Percentiles rank a stretch among this genome's conserved stretches.
Conservation (phyloP, 306 rosid species). For the Vigna mungo region DNA sequence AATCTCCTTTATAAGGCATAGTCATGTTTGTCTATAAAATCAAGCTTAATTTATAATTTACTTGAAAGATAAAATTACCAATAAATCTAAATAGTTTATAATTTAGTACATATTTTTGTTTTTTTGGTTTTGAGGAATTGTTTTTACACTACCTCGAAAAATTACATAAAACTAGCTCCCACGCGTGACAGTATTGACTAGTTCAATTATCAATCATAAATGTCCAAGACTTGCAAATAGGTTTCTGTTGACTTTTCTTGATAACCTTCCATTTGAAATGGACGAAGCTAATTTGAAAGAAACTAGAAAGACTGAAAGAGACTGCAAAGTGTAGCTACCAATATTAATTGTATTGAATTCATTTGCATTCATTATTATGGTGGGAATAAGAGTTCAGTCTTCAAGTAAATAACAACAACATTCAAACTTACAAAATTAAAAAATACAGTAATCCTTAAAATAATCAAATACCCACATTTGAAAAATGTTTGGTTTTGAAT, state of each 20-base stretch:
- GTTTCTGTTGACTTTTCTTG: slow-evolving; percentile 24
- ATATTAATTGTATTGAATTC: neutral
- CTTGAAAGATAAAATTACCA: neutral
- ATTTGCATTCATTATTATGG: neutral
- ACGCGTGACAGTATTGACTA: no score
- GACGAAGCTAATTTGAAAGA: neutral
- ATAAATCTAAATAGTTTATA: no score
- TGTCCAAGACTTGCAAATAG: neutral
- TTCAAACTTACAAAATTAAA: neutral
- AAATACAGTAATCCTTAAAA: neutral
- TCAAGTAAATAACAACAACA: neutral
- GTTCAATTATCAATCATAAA: slow-evolving; percentile 4
- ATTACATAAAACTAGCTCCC: no score
- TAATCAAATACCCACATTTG: neutral
- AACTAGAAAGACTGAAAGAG: slow-evolving; percentile 11
- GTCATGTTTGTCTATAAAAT: no score
- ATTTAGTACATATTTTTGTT: no score
- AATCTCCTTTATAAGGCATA: no score
- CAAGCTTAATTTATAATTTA: no score
- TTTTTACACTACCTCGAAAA: no score
- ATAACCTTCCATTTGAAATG: neutral
- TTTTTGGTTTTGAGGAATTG: no score
- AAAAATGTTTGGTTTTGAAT: no score
- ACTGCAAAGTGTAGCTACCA: neutral
- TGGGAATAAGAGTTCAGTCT: neutral